Evolutionary conservation across 1,139 yeast species (phyloP).

Genomic region (Saccharomyces hybrid): DNA sequence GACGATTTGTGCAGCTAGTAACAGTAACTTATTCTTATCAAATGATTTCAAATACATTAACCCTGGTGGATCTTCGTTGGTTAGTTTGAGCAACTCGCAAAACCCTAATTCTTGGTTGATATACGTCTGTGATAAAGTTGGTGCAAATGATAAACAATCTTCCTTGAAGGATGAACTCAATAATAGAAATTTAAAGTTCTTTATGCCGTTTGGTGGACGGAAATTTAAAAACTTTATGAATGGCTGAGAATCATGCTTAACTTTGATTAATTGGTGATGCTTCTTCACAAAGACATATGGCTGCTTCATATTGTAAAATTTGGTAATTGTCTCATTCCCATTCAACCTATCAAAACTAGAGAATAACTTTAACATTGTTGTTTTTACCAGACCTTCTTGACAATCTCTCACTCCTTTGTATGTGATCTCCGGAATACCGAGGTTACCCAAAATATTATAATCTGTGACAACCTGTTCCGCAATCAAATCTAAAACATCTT

Average conservation of each 20-base stretch:
- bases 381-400: slow-evolving; percentile 17
- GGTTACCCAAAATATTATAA: slow-evolving; percentile 27
- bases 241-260: slow-evolving; percentile 25
- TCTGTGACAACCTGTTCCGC: slow-evolving; percentile 42
- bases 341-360: slow-evolving; percentile 18
- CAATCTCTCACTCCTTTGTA: slow-evolving; percentile 18
- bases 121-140: slow-evolving; percentile 29
- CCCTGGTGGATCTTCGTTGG: slow-evolving; percentile 27
- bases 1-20: slow-evolving; percentile 42
- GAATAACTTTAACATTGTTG: slow-evolving; percentile 19
- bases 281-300: slow-evolving; percentile 28
- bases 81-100: slow-evolving; percentile 29
- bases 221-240: slow-evolving; percentile 38
- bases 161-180: slow-evolving; percentile 32
- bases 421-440: slow-evolving; percentile 15
- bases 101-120: slow-evolving; percentile 31
- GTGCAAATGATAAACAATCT: slow-evolving; percentile 25
- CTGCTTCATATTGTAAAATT: slow-evolving; percentile 19
- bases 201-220: slow-evolving; percentile 43
- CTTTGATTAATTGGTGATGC: slow-evolving; percentile 25
- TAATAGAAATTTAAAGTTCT: slow-evolving; percentile 48
- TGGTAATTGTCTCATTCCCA: slow-evolving; percentile 24
- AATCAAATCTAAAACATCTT: slow-evolving; percentile 29
- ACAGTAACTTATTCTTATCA: slow-evolving; percentile 32
- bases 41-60: slow-evolving; percentile 23